Evolutionary conservation across 2,329 filamentous ascomycete genomes (phyloP).

Genomic region (Knufia petricola): DNA sequence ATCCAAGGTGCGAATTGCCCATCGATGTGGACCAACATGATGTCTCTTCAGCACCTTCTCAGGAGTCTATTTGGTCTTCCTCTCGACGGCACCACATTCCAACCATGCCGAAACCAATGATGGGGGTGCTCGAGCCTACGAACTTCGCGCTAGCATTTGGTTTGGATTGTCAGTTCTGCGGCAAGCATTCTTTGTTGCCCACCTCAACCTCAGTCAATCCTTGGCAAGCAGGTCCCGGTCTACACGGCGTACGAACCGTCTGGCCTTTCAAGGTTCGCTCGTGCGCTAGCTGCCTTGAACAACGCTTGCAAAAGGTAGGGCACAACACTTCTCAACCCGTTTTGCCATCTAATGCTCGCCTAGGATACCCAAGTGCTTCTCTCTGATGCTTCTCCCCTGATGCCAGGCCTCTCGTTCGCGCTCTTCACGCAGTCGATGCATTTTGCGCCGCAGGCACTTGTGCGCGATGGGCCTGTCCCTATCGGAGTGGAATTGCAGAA

Average conservation of each 20-base stretch:
- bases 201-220: conserved; percentile 28
- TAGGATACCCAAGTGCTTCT: conserved; percentile 64
- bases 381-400: conserved; percentile 52
- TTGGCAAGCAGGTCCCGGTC: conserved; percentile 54
- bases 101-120: conserved; percentile 59
- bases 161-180: conserved; percentile 59
- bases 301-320: conserved; percentile 56
- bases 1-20: conserved; percentile 33
- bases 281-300: conserved; percentile 57
- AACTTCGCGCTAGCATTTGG: conserved; percentile 67
- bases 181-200: conserved; percentile 27
- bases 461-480: conserved; percentile 38
- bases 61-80: conserved; percentile 60
- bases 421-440: conserved; percentile 54
- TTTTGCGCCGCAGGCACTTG: conserved; percentile 47
- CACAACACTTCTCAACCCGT: conserved; percentile 1
- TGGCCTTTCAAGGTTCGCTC: conserved; percentile 62
- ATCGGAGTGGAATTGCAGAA: conserved; percentile 46
- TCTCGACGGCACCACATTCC: conserved; percentile 58
- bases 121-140: conserved; percentile 56
- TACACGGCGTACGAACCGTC: conserved; percentile 50
- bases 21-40: neutral
- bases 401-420: conserved; percentile 60
- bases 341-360: conserved; percentile 21
- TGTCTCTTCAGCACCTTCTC: conserved; percentile 35